Evolutionary conservation across 2,329 filamentous ascomycete species (phyloP), one percentile per base, ranked within the genome.

Genomic region (Helicocarpus griseus): DNA sequence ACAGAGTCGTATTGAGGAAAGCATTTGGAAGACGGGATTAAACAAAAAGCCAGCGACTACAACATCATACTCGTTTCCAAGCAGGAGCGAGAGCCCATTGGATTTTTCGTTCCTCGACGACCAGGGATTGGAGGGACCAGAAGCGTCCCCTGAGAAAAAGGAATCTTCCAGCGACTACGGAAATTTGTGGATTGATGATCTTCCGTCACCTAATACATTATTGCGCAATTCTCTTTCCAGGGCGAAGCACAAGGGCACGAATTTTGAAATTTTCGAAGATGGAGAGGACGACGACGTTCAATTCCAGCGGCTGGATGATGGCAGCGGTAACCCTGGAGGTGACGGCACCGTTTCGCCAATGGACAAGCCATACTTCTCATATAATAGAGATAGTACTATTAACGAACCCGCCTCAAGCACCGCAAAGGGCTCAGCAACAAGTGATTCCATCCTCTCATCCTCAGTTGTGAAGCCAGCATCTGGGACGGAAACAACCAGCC

Each of bases 161-260:
- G 51, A 57, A 17, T 52, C 53, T 38, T 66, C 63, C 4, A 69
- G 66, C 45, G 67, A 68, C 11, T 69, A 65, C 48, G 63, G 58
- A 3, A 61, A 62, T 44, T 62, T 62, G 31, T 58, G 53, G 36
- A 58, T 69, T 36, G 64, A 65, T 8, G 66, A 72, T 49, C 56
- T 74, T 24, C 69, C 69, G 24, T 68, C 69, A 5, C 63, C 67
- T 24, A 65, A 65, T 22, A 48, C 53, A 11, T 53, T 71, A 11
- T 33, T 70, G 14, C 53, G 36, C 6, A 17, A 26, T 17, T 36
- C 28, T 13, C 4, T 47, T 19, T 22, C 19, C 21, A 47, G 36
- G 21, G 19, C 19, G 31, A 24, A 47, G 3, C 8, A 17, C 13
- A 36, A 6, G 24, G 14, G 19, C 8, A 36, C 2, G n/a, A 35